These are phyloP conservation scores for Tritrichomonas musculus DNA, from an alignment of 208 protist genomes.

Conservation along the genomic window DNA sequence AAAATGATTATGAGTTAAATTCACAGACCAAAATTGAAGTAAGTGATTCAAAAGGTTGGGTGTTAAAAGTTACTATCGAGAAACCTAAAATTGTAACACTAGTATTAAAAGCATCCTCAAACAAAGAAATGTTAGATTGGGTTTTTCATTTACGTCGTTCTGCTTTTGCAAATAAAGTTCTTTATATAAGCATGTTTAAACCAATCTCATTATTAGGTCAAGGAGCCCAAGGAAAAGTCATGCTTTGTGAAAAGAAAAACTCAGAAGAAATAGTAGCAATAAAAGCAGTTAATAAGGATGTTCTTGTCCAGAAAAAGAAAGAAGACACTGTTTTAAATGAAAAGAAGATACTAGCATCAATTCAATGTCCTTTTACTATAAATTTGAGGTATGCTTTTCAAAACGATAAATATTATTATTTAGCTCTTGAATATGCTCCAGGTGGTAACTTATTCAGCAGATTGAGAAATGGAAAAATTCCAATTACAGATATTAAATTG, in stretches of 20 bases:
- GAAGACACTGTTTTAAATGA: neutral
- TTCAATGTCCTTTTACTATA: neutral
- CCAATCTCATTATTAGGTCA: slow-evolving; percentile 30
- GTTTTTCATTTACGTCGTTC: neutral
- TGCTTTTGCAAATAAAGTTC: neutral
- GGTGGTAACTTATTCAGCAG: slow-evolving; percentile 48
- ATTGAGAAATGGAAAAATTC: slow-evolving; percentile 34
- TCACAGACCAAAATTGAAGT: too few relatives aligned
- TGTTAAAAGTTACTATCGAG: too few relatives aligned
- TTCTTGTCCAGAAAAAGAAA: neutral
- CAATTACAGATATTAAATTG: slow-evolving; percentile 40
- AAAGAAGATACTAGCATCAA: neutral
- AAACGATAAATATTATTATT: slow-evolving; percentile 31
- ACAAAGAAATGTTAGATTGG: neutral
- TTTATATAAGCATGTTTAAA: slow-evolving; percentile 56
- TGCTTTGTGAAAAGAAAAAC: neutral
- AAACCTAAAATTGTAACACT: too few relatives aligned
- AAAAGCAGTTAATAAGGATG: neutral
- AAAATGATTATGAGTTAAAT: too few relatives aligned
- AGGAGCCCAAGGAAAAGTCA: slow-evolving; percentile 2
- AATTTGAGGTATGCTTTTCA: slow-evolving; percentile 9
- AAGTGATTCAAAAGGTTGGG: too few relatives aligned
- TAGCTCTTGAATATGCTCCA: slow-evolving; percentile 36
- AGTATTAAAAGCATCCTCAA: too few relatives aligned
- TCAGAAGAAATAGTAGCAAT: neutral